These are phyloP conservation scores for Globisporangium nodosum DNA, from an alignment of 352 stramenopile genomes.

Conservation along the genomic window DNA sequence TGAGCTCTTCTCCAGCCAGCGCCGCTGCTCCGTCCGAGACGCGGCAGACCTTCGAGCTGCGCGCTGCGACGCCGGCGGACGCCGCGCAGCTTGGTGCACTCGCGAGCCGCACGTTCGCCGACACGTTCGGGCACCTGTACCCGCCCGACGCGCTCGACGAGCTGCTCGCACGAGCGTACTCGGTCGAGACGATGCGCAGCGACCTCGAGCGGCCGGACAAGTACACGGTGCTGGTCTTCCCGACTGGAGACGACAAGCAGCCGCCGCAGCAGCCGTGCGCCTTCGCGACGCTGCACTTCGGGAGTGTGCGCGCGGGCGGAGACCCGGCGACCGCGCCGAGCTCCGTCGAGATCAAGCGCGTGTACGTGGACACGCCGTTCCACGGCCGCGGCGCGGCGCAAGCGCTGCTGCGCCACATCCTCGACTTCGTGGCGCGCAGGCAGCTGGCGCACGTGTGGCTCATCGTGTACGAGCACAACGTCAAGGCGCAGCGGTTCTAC, in stretches of 20 bases:
- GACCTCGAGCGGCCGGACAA: conserved; percentile 18
- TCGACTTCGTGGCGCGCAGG: not conserved
- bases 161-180: conserved; percentile 16
- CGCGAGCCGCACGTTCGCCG: conserved; percentile 23
- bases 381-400: not conserved
- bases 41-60: conserved; percentile 8
- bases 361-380: conserved; percentile 6
- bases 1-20: too few species aligned
- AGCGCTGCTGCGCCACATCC: not conserved
- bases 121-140: conserved; percentile 27
- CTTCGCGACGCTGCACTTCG: not conserved
- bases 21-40: not conserved
- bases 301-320: not conserved
- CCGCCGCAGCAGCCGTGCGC: conserved; percentile 2
- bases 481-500: conserved; percentile 29
- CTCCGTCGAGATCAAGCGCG: conserved; percentile 2
- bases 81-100: conserved; percentile 15
- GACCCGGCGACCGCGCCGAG: not conserved
- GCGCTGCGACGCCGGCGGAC: conserved; percentile 14
- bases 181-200: conserved; percentile 11
- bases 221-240: conserved; percentile 27
- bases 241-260: not conserved
- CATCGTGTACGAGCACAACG: conserved; percentile 28
- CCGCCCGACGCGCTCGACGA: conserved; percentile 14
- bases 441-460: conserved; percentile 19